These are phyloP conservation scores for Cytidiella melzeri DNA, from an alignment of 768 basidiomycete genomes.

Conservation along the genomic window DNA sequence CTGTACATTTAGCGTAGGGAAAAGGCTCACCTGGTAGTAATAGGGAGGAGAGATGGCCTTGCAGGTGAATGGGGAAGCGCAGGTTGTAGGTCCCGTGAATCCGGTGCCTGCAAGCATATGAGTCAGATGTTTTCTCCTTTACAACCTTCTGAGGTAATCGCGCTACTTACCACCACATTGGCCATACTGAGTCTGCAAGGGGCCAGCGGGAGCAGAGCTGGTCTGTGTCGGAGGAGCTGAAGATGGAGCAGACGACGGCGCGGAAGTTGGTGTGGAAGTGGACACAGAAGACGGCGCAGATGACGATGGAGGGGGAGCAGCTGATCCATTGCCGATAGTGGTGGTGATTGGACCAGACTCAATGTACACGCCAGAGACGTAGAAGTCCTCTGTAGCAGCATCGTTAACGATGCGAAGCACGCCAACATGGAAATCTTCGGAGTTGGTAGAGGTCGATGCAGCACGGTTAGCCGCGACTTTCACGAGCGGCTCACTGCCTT, in stretches of 20 bases:
- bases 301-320: conserved; percentile 5
- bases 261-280: conserved; percentile 16
- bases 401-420: conserved; percentile 50
- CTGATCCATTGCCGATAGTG: conserved; percentile 34
- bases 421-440: conserved; percentile 56
- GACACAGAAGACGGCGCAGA: neutral
- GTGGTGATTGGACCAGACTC: conserved; percentile 54
- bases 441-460: conserved; percentile 51
- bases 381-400: conserved; percentile 47
- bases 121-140: neutral
- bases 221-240: conserved; percentile 20
- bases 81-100: conserved; percentile 41
- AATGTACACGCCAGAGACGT: conserved; percentile 54
- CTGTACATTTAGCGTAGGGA: neutral
- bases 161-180: conserved; percentile 43
- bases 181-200: conserved; percentile 39
- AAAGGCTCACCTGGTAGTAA: conserved; percentile 42
- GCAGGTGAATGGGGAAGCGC: conserved; percentile 38
- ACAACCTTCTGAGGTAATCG: neutral
- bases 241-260: conserved; percentile 19
- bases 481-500: conserved; percentile 38
- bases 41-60: conserved; percentile 41
- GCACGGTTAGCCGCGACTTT: conserved; percentile 43
- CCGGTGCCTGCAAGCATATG: conserved; percentile 29
- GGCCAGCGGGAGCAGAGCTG: conserved; percentile 32